Evolutionary conservation across 2,329 filamentous ascomycete species (phyloP).

Genomic region (Ceratocystiopsis brevicomis): DNA sequence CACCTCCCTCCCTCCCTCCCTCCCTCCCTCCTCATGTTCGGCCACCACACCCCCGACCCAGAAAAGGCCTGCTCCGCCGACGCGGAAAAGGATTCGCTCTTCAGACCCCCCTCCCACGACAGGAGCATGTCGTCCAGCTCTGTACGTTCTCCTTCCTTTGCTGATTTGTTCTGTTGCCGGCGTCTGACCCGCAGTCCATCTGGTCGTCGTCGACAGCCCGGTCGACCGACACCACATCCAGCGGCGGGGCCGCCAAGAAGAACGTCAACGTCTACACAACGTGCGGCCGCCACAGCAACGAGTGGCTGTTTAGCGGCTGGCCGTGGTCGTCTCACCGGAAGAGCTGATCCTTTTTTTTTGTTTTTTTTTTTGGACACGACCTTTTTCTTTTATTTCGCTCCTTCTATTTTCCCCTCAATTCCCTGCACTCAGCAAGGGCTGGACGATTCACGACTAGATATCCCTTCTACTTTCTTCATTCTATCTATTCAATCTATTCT

Average conservation of each 20-base stretch:
- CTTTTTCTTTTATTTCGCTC: not conserved
- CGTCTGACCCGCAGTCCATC: not conserved
- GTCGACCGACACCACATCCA: not conserved
- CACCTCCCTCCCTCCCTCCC: too few species aligned
- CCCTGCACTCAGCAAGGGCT: not conserved
- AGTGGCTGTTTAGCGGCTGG: slow-evolving; percentile 13
- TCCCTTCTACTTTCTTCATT: too few species aligned
- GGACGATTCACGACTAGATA: too few species aligned
- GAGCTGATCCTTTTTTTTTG: not conserved
- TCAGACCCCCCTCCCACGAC: not conserved
- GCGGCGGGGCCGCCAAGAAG: slow-evolving; percentile 1
- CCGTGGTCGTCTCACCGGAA: slow-evolving; percentile 5
- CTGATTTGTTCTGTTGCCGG: too few species aligned
- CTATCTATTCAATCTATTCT: not conserved
- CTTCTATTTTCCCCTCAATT: not conserved
- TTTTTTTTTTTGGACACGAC: not conserved
- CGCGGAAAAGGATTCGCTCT: not conserved
- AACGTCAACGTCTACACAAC: slow-evolving; percentile 12
- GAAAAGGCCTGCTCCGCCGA: too few species aligned
- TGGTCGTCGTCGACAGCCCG: not conserved
- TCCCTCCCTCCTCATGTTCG: too few species aligned
- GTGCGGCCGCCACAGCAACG: slow-evolving; percentile 11
- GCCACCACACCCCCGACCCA: too few species aligned
- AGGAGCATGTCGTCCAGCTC: slow-evolving; percentile 1
- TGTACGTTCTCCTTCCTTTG: not conserved